Evolutionary conservation across 495 filamentous ascomycete species (phyloP), one percentile per base, ranked within the genome.

Genomic region (Aspergillus hancockii): DNA sequence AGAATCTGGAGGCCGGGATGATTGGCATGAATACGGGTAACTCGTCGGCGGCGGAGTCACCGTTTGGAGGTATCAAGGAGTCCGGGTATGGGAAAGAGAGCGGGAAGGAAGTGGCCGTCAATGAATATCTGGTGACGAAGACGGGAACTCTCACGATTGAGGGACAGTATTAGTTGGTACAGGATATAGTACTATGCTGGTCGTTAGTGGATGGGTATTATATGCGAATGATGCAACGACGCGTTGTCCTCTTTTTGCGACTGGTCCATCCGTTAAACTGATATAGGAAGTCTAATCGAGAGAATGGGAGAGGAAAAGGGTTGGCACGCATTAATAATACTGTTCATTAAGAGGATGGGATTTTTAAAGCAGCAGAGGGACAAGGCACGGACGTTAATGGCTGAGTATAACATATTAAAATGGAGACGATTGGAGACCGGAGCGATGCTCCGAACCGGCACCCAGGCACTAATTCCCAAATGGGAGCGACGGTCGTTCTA

Each of bases 11-110:
- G 66, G 87, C 88, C 2, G 88, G 88, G 1, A 90, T 91, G 88
- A 86, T 91, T 58, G 88, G 85, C 7, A 65, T 89, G 74, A 88
- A 89, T 58, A 86, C 82, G 41, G 85, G 87, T n/a, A 85, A 86
- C 58, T 76, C 80, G 40, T 89, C 86, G 0, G 83, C 88, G 0
- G 85, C 88, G 2, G 88, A 91, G 64, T 80, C 84, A 10, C 88
- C 88, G 0, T 91, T 91, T 66, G 88, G 88, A 18, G 88, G 89
- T 0, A 88, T 90, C 60, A 91, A 91, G 74, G 87, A 90, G 66
- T 86, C 82, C 8, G 88, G 88, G 0, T 90, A 90, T 63, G 88
- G 88, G 10, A 91, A 91, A 73, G 88, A 90, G 67, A 86, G 83
- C 14, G 88, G 88, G 18, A 88, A 86, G 67, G 88, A 89, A 55